phyloP scores from a whole-genome alignment of 2,329 filamentous ascomycete species.

The Aaosphaeria arxii region DNA sequence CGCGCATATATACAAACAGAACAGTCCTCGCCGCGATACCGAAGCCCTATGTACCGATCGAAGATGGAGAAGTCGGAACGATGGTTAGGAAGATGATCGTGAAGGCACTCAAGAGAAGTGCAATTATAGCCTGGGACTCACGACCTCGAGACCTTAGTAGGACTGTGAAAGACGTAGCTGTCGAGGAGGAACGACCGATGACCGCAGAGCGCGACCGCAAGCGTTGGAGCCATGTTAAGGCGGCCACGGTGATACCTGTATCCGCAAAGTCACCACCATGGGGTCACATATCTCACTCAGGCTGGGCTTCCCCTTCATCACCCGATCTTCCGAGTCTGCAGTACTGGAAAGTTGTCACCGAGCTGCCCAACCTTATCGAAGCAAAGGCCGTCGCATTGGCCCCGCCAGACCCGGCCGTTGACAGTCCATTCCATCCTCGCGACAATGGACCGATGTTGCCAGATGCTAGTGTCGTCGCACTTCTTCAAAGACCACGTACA shows the following conservation, averaged over 20 bases:
- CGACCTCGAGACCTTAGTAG: constrained; percentile 60
- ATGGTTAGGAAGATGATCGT: constrained; percentile 74
- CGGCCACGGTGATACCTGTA: constrained; percentile 37
- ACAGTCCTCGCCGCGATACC: constrained; percentile 79
- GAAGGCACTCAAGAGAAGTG: constrained; percentile 70
- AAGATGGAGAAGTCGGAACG: constrained; percentile 76
- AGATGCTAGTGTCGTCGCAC: constrained; percentile 64
- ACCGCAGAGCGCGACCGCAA: constrained; percentile 32
- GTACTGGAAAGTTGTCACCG: constrained; percentile 75
- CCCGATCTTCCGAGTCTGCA: constrained; percentile 76
- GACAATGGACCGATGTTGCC: constrained; percentile 42
- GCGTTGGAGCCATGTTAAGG: constrained; percentile 23
- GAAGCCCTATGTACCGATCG: constrained; percentile 80
- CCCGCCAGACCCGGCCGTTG: constrained; percentile 52
- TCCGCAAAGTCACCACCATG: constrained; percentile 58
- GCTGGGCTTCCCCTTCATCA: constrained; percentile 81
- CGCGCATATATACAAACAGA: constrained; percentile 83
- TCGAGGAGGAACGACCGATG: constrained; percentile 13
- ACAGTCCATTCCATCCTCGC: constrained; percentile 16
- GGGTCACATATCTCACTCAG: constrained; percentile 81
- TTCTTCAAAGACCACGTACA: constrained; percentile 67
- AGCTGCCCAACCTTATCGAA: constrained; percentile 87
- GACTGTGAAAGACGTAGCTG: constrained; percentile 32
- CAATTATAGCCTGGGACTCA: constrained; percentile 75
- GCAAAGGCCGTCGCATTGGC: constrained; percentile 88